Base-by-base conservation (phyloP, 2,329 filamentous ascomycete genomes). In the Pseudopyricularia cyperi region DNA sequence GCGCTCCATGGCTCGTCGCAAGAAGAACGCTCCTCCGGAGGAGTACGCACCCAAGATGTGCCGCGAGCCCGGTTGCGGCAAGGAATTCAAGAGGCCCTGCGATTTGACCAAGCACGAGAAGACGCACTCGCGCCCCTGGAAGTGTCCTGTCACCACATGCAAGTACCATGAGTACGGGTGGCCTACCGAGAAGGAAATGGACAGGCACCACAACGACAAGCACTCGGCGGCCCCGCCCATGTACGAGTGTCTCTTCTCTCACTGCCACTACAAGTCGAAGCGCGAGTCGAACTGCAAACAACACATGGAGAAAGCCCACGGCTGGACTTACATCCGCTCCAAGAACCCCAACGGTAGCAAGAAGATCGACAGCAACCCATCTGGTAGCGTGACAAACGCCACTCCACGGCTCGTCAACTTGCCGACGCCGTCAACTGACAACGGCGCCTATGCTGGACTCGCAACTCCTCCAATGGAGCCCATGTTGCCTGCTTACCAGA, bases 51-150 rank as follows among this genome's bases (percentile, higher is more conserved):
- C 80, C 53, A 83, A 91, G 69, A 81, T 80, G 60, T 95, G 89
- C 74, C 77, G 77, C 56, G 80, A 89, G 63, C 73, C 74, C 5
- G 79, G 80, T 39, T 97, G 91, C 71, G 82, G 80, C 67, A 96
- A 95, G 71, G 82, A 91, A 67, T 97, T 97, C 73, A 94, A 93
- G 70, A 84, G 93, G 56, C 89, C 89, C n/a, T 97, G 93, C 68
- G 93, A 98, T 66, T 74, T 97, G 54, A 96, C 89, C 58, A 97
- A 97, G 75, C 93, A 98, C 69, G 87, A 95, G 71, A 98, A 97
- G 75, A 97, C 91, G 0, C 93, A 98, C 67, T 89, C 88, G 52
- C 87, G 93, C 34, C 93, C 91, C 9, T 96, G 87, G 86, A 98
- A 98, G 73, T 98, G 93, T 68, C 78, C 82, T 7, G 74, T 87